Base-by-base conservation (phyloP, 805 yeast species). In the Saccharomycodes ludwigii region DNA sequence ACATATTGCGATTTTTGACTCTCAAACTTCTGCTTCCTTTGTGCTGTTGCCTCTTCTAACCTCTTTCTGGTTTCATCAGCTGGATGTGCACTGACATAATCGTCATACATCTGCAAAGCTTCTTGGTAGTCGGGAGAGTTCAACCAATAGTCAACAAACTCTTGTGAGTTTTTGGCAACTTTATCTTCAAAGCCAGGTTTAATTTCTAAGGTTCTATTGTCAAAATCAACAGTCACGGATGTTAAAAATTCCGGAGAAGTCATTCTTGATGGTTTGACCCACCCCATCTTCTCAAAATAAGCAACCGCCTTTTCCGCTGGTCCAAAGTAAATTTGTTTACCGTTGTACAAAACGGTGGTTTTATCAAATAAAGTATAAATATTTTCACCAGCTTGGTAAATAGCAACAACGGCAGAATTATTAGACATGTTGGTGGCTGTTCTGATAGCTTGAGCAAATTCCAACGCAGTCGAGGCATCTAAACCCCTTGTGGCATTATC, bases 401-500 rank as follows among this genome's bases (percentile, higher is more conserved):
- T 71, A 21, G 81, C 73, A 34, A 75, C 73, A 39, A 75, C 52
- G 10, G 78, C 72, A n/a, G 78, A 63, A 8, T 68, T 58, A 28
- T 69, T 63, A 39, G 68, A 54, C 49, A 73, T 51, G 40, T 72
- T 68, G 2, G 81, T 73, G 8, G 71, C 64, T 2, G 75, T 63
- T 55, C 74, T 68, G 37, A 75, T 59, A 18, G 77, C 69, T 45
- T 71, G 66, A 17, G 69, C 66, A 39, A 70, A 75, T 52, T 75
- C 82, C 37, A 75, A 61, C 11, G 82, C 82, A 13, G 81, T 74
- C 11, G 81, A 73, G 7, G 81, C 68, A 55, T 74, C 82, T 41
- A 74, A 60, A 52, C 82, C 82, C 54, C 81, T 65, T 12, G 82
- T 75, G 16, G 80, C 76, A 43, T 74, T 75, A 56, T 74, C 82